Percentiles rank a stretch among this genome's conserved stretches.
phyloP scores from a whole-genome alignment of 2,329 filamentous ascomycete species.

The Penicillium sp. region DNA sequence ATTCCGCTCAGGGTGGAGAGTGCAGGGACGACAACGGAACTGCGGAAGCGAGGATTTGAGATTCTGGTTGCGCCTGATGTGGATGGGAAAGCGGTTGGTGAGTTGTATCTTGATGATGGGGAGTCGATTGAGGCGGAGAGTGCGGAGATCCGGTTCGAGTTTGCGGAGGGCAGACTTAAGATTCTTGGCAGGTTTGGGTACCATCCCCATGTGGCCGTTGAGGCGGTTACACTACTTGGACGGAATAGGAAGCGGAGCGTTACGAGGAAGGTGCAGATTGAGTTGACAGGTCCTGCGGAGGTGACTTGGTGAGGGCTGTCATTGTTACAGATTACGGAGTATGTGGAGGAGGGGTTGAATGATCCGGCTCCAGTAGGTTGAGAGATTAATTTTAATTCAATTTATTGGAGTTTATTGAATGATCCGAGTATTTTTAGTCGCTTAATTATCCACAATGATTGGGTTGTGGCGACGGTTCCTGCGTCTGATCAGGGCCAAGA shows the following conservation, averaged over 20 bases:
- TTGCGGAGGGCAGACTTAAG: conserved; percentile 48
- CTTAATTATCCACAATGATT: neutral
- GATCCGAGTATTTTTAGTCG: neutral
- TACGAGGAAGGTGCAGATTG: conserved; percentile 25
- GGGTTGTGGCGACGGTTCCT: neutral
- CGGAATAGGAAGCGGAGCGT: conserved; percentile 23
- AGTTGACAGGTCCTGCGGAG: conserved; percentile 23
- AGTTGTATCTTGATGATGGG: conserved; percentile 78
- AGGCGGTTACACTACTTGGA: conserved; percentile 37
- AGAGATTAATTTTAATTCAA: neutral
- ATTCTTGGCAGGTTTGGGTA: conserved; percentile 33
- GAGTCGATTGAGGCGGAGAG: conserved; percentile 63
- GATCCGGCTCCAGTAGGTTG: neutral
- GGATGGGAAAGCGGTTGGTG: conserved; percentile 65
- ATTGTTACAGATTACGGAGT: neutral
- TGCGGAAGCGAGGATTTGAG: conserved; percentile 66
- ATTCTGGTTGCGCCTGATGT: conserved; percentile 67
- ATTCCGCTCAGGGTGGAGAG: conserved; percentile 57
- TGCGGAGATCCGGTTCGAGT: conserved; percentile 63
- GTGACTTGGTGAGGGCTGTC: conserved; percentile 11
- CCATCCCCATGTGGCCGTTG: conserved; percentile 30
- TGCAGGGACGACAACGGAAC: conserved; percentile 62
- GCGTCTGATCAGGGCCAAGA: neutral
- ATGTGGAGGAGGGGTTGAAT: neutral
- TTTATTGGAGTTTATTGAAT: neutral